Percentiles rank a stretch among this genome's conserved stretches.
phyloP scores from a whole-genome alignment of 2,329 filamentous ascomycete species.

The Coniochaeta sp. region DNA sequence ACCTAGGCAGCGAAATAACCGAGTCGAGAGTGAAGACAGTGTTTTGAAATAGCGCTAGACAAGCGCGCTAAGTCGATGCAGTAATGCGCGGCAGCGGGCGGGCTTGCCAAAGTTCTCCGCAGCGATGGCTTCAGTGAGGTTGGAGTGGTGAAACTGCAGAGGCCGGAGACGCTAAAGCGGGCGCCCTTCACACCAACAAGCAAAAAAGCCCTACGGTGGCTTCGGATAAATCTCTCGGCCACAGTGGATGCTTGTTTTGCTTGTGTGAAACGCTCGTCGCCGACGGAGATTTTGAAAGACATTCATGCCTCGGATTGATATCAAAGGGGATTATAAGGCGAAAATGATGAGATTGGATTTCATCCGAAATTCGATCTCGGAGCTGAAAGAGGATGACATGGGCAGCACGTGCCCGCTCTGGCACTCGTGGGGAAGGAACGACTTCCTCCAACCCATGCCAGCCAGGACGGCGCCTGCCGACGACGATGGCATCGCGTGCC shows the following conservation, averaged over 20 bases:
- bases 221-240: neutral
- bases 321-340: too few species aligned
- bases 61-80: neutral
- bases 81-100: neutral
- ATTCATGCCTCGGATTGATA: neutral
- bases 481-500: neutral
- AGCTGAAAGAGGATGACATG: too few species aligned
- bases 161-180: neutral
- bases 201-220: neutral
- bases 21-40: neutral
- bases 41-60: neutral
- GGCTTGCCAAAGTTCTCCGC: too few species aligned
- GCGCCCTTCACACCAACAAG: neutral
- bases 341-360: too few species aligned
- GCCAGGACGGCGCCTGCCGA: neutral
- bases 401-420: too few species aligned
- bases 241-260: neutral
- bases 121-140: too few species aligned
- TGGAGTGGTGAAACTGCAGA: neutral
- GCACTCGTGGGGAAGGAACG: too few species aligned
- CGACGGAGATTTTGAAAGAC: neutral
- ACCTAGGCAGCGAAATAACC: neutral
- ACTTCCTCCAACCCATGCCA: too few species aligned
- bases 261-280: neutral
- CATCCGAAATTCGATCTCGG: too few species aligned